Base-by-base conservation (phyloP, 352 stramenopile genomes). In the Saprolegnia diclina region DNA sequence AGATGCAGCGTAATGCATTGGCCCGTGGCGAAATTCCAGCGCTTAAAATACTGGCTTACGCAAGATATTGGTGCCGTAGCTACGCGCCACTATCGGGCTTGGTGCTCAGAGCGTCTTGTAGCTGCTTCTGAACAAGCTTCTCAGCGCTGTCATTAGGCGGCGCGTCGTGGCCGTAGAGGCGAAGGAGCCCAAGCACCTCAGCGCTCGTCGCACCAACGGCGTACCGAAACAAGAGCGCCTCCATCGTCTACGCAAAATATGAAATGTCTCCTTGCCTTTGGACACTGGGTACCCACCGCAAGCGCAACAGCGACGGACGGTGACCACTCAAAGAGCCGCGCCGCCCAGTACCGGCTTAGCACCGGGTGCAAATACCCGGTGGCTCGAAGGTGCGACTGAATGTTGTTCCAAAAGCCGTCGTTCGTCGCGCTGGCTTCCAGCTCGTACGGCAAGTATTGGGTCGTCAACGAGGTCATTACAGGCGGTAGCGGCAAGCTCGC, bases 391-490 rank as follows among this genome's bases (percentile, higher is more conserved):
- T 66, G 57, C 35, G 57, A 38, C 22, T 54, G 37, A 21, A 66
- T 66, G 57, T 66, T 40, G 57, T 66, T 66, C 57, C 57, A 66
- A 11, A 55, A 21, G 16, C n/a, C 19, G 57, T 66, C 57, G 22
- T n/a, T 21, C 5, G 19, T 66, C 1, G 35, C 37, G 53, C 57
- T 66, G 22, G 57, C 57, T 66, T 66, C 57, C 37, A 66, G 35
- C 32, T 54, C 19, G 29, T 66, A 32, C 11, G 57, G 57, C 38
- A 54, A 26, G 19, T 40, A 61, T 40, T 11, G 6, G 53, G 18
- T n/a, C 14, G 21, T n/a, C 21, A 4, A n/a, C 26, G 26, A 35
- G 1, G 53, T 14, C 11, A 10, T 4, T 7, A n/a, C 42, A 48
- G 42, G 11, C 18, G 42, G 42, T n/a, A 48, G 42, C 29, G 29